Conservation (phyloP, 1,139 yeast genomes). For the Magnusiomyces clavatus region DNA sequence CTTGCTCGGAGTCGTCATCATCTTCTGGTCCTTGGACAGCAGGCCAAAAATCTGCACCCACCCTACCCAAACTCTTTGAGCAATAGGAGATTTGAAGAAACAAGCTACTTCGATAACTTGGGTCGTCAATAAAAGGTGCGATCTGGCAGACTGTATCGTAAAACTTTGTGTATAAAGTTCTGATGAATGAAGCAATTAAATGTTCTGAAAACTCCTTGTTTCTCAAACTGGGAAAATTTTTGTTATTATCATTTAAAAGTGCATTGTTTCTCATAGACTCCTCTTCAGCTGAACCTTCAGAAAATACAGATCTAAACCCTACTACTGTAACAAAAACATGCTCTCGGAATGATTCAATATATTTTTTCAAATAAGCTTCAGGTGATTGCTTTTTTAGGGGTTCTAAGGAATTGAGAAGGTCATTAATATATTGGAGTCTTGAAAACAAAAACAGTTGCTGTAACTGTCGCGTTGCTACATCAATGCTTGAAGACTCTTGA, state of each 20-base stretch:
- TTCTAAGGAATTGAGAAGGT: constrained; percentile 45
- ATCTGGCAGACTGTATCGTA: constrained; percentile 31
- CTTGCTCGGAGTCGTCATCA: neutral
- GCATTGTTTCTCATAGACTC: too few species aligned
- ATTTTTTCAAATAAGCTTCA: constrained; percentile 67
- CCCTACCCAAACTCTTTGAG: constrained; percentile 63
- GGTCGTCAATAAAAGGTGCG: constrained; percentile 35
- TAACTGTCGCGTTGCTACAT: constrained; percentile 18
- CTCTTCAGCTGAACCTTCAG: constrained; percentile 18
- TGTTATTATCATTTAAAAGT: too few species aligned
- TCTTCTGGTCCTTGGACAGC: constrained; percentile 23
- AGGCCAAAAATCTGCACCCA: constrained; percentile 57
- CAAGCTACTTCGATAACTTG: constrained; percentile 50
- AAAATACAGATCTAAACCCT: constrained; percentile 57
- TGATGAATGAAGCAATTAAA: constrained; percentile 39
- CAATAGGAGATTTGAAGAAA: constrained; percentile 69
- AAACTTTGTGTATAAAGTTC: constrained; percentile 33
- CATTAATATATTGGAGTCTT: constrained; percentile 29
- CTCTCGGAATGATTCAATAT: constrained; percentile 77
- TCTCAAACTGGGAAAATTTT: too few species aligned
- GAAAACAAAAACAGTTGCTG: constrained; percentile 32
- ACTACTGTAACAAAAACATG: constrained; percentile 66
- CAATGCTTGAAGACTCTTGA: constrained; percentile 3
- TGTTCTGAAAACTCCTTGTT: too few species aligned
- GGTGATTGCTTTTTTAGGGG: constrained; percentile 45